Evolutionary conservation across 345 rosid genomes (phyloP).

Genomic region (Rubroshorea leprosula): DNA sequence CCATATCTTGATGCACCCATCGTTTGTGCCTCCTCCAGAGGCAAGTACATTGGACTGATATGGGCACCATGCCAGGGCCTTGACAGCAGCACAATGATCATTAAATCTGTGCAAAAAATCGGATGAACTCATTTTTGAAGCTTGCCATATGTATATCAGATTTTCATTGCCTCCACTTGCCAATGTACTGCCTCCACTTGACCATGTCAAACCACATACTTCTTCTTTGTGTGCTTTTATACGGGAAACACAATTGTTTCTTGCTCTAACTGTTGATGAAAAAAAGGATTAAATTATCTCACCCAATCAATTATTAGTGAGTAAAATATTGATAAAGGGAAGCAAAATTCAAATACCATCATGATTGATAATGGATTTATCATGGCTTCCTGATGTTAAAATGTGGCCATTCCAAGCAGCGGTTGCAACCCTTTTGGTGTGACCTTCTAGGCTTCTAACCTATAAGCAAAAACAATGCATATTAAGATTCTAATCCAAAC

Average conservation of each 20-base stretch:
- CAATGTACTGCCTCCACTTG: conserved; percentile 34
- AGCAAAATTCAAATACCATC: conserved; percentile 27
- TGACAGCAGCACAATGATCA: conserved; percentile 45
- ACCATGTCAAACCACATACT: conserved; percentile 52
- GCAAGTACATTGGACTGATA: conserved; percentile 43
- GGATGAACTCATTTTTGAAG: conserved; percentile 44
- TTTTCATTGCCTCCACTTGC: conserved; percentile 64
- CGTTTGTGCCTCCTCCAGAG: conserved; percentile 50
- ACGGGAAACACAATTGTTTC: conserved; percentile 22
- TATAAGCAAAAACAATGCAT: neutral
- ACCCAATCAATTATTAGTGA: neutral
- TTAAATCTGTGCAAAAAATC: conserved; percentile 28
- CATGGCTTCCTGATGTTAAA: conserved; percentile 46
- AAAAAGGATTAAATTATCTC: neutral
- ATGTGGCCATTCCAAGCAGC: conserved; percentile 37
- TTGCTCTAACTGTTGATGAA: conserved; percentile 30
- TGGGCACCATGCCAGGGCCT: conserved; percentile 62
- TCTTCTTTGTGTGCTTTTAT: conserved; percentile 32
- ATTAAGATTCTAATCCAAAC: neutral
- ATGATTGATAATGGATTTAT: conserved; percentile 39
- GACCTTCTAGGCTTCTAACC: conserved; percentile 38
- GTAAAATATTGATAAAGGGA: neutral
- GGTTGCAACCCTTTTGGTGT: conserved; percentile 28
- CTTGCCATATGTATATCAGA: conserved; percentile 40
- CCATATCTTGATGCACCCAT: conserved; percentile 46